A percentile compares a stretch with the other conserved stretches of the same genome.
Conservation (phyloP, 2,329 filamentous ascomycete genomes). For the Stagonosporopsis chrysanthemi region DNA sequence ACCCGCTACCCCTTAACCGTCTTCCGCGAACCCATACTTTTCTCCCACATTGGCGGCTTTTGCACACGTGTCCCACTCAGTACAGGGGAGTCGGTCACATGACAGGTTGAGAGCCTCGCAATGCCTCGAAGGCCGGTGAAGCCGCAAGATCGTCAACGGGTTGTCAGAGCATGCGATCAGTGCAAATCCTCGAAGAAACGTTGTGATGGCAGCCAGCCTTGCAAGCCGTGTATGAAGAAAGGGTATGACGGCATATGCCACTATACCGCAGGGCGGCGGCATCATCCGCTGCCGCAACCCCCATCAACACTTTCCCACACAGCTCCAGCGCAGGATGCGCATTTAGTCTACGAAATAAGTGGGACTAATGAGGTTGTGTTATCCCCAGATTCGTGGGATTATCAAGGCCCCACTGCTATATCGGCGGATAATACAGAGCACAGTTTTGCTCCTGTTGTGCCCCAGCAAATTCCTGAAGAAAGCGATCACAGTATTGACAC, state of each 20-base stretch:
- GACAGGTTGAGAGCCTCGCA: slow-evolving; percentile 10
- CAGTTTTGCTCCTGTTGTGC: not conserved
- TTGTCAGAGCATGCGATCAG: slow-evolving; percentile 28
- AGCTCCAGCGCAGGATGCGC: not conserved
- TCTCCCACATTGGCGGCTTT: slow-evolving; percentile 12
- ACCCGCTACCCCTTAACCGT: slow-evolving; percentile 17
- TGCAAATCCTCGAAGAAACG: slow-evolving; percentile 34
- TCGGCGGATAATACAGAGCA: slow-evolving; percentile 4
- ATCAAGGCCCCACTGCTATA: slow-evolving; percentile 7
- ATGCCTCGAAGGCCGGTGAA: slow-evolving; percentile 34
- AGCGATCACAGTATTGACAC: slow-evolving; percentile 22
- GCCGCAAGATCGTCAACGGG: slow-evolving; percentile 32
- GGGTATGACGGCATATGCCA: slow-evolving; percentile 22
- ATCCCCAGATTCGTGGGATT: slow-evolving; percentile 17
- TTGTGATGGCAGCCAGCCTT: slow-evolving; percentile 28
- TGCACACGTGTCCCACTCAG: slow-evolving; percentile 2
- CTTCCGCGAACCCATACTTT: slow-evolving; percentile 9
- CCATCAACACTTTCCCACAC: slow-evolving; percentile 4
- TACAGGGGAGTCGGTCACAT: slow-evolving; percentile 9
- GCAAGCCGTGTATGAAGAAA: slow-evolving; percentile 28
- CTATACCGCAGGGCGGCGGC: slow-evolving; percentile 21
- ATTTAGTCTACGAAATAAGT: slow-evolving; percentile 1
- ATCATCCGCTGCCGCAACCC: slow-evolving; percentile 17
- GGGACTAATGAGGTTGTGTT: slow-evolving; percentile 2
- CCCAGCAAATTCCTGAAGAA: slow-evolving; percentile 12